phyloP scores from a whole-genome alignment of 352 stramenopile genomes.

The Nothophytophthora sp. region DNA sequence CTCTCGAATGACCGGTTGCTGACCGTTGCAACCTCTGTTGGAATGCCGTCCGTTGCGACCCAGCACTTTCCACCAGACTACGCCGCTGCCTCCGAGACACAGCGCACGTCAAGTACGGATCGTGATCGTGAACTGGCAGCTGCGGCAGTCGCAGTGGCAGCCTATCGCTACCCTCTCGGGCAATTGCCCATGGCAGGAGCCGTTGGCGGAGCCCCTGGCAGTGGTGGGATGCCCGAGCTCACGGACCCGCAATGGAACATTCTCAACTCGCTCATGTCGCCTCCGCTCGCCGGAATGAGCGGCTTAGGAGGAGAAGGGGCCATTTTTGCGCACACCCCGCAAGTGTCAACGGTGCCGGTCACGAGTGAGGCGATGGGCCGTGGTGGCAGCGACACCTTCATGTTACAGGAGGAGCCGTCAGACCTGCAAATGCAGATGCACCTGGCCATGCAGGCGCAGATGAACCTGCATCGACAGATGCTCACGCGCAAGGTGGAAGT shows the following conservation, averaged over 20 bases:
- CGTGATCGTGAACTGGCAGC: background rate
- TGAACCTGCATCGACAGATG: constrained; percentile 83
- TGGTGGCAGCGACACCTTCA: constrained; percentile 28
- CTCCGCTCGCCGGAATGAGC: constrained; percentile 25
- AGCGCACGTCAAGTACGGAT: too few relatives aligned
- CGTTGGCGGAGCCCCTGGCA: background rate
- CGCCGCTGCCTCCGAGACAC: too few relatives aligned
- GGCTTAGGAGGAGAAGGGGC: background rate
- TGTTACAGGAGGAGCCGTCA: constrained; percentile 37
- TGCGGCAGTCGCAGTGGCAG: constrained; percentile 10
- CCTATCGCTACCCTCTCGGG: constrained; percentile 10
- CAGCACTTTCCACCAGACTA: too few relatives aligned
- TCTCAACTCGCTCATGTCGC: constrained; percentile 60
- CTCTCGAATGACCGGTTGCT: too few relatives aligned
- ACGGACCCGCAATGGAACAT: constrained; percentile 68
- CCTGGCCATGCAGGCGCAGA: constrained; percentile 78
- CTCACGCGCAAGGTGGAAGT: constrained; percentile 77
- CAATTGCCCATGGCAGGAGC: background rate
- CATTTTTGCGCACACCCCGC: constrained; percentile 11
- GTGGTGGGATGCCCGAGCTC: constrained; percentile 24
- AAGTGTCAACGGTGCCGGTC: constrained; percentile 2
- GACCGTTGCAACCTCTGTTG: too few relatives aligned
- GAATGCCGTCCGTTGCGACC: too few relatives aligned
- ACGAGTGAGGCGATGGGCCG: constrained; percentile 17
- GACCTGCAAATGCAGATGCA: constrained; percentile 77